Conservation (phyloP, 2,329 filamentous ascomycete species). For the Diaporthe citriasiana region DNA sequence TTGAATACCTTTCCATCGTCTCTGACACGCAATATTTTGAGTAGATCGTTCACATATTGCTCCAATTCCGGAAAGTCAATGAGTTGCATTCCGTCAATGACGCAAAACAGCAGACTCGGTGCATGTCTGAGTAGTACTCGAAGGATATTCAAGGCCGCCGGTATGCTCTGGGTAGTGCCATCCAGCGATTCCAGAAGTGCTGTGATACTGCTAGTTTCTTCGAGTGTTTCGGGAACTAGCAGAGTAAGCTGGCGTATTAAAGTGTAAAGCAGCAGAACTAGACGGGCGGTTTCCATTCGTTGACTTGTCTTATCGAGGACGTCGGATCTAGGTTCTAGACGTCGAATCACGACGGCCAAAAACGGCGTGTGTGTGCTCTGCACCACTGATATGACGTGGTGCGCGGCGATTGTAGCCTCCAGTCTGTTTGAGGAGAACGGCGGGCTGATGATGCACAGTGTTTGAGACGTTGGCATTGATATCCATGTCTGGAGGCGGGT, state of each 20-base stretch:
- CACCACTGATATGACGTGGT: background rate
- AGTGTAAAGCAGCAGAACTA: background rate
- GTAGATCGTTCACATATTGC: background rate
- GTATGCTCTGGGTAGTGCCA: background rate
- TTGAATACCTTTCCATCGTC: background rate
- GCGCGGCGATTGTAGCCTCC: background rate
- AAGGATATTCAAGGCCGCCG: background rate
- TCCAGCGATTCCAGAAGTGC: background rate
- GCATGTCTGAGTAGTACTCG: background rate
- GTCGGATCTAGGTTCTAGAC: background rate
- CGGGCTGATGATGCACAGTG: background rate
- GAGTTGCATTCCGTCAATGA: background rate
- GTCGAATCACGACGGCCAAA: background rate
- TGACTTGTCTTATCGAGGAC: background rate
- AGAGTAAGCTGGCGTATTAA: background rate
- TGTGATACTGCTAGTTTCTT: background rate
- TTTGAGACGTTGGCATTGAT: background rate
- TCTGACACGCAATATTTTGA: background rate
- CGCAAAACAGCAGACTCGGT: background rate
- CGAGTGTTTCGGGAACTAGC: background rate
- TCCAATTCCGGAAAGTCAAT: background rate
- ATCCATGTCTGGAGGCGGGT: background rate
- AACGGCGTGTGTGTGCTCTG: background rate
- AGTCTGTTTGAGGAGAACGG: background rate
- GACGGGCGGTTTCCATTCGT: background rate